These are phyloP conservation scores for Trichoderma afroharzianum DNA, from an alignment of 2,329 filamentous ascomycete genomes.

Conservation along the genomic window DNA sequence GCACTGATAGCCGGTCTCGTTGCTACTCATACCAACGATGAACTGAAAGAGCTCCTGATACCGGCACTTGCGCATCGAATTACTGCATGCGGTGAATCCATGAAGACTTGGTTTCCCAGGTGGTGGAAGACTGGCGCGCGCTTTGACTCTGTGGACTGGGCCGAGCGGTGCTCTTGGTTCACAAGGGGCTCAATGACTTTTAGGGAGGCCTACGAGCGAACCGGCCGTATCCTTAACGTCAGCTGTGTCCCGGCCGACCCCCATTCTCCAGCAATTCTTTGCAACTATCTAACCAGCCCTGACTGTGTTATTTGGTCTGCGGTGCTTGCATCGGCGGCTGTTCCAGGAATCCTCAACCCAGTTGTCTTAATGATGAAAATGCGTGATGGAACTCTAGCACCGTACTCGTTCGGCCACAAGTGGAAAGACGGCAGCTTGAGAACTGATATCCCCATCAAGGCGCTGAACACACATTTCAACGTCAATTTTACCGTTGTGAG, in stretches of 20 bases:
- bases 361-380: slow-evolving; percentile 91
- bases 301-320: slow-evolving; percentile 99
- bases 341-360: slow-evolving; percentile 92
- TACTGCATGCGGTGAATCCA: slow-evolving; percentile 76
- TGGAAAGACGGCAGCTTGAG: slow-evolving; percentile 97
- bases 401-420: slow-evolving; percentile 96
- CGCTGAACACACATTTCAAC: slow-evolving; percentile 94
- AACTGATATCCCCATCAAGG: slow-evolving; percentile 92
- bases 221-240: slow-evolving; percentile 91
- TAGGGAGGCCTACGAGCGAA: slow-evolving; percentile 87
- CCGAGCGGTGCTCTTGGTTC: slow-evolving; percentile 81
- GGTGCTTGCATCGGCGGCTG: slow-evolving; percentile 88
- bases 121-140: slow-evolving; percentile 93
- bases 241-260: slow-evolving; percentile 94
- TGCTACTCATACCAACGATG: slow-evolving; percentile 85
- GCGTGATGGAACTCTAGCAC: slow-evolving; percentile 69
- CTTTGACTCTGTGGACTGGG: slow-evolving; percentile 94
- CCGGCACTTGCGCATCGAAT: slow-evolving; percentile 84
- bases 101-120: slow-evolving; percentile 70
- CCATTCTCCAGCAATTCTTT: slow-evolving; percentile 85
- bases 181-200: slow-evolving; percentile 89
- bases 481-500: slow-evolving; percentile 92
- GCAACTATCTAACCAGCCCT: slow-evolving; percentile 91
- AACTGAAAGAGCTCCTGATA: slow-evolving; percentile 78
- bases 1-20: slow-evolving; percentile 84